These are phyloP conservation scores for Phytophthora fragariae DNA, from an alignment of 352 stramenopile species.

Conservation along the genomic window DNA sequence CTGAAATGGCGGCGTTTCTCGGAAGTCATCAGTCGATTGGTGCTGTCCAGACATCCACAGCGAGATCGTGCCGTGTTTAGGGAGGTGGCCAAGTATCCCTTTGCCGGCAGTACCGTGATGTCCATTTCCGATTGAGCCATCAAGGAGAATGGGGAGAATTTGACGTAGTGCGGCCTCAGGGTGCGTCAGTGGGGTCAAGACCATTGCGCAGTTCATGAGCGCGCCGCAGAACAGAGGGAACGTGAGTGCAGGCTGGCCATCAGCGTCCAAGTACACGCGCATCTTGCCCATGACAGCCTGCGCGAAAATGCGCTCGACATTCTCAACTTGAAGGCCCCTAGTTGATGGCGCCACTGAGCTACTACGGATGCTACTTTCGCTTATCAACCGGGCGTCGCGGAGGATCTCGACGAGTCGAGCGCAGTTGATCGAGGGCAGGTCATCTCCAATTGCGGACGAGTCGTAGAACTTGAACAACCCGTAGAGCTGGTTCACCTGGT, in stretches of 20 bases:
- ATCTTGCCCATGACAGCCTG: slow-evolving; percentile 64
- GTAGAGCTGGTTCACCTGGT: slow-evolving; percentile 48
- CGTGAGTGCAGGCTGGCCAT: slow-evolving; percentile 54
- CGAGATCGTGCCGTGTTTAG: slow-evolving; percentile 9
- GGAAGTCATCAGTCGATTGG: slow-evolving; percentile 28
- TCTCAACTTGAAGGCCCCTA: slow-evolving; percentile 1
- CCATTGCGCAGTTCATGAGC: slow-evolving; percentile 58
- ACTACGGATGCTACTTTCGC: background rate
- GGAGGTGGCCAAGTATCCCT: slow-evolving; percentile 27
- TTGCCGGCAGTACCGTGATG: background rate
- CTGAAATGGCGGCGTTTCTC: slow-evolving; percentile 38
- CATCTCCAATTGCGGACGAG: slow-evolving; percentile 49
- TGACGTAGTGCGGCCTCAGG: slow-evolving; percentile 23
- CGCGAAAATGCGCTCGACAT: slow-evolving; percentile 58
- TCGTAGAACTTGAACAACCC: slow-evolving; percentile 64
- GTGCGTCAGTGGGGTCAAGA: slow-evolving; percentile 32
- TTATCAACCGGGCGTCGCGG: slow-evolving; percentile 41
- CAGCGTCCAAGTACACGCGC: slow-evolving; percentile 61
- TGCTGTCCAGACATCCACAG: slow-evolving; percentile 20
- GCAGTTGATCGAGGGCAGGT: slow-evolving; percentile 53
- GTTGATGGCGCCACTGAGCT: background rate
- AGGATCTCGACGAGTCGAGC: slow-evolving; percentile 50
- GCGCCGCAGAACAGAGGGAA: slow-evolving; percentile 67
- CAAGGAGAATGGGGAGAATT: slow-evolving; percentile 24
- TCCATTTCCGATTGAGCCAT: background rate